Evolutionary conservation across 208 protist species (phyloP).

Genomic region (Acanthamoeba healyi): DNA sequence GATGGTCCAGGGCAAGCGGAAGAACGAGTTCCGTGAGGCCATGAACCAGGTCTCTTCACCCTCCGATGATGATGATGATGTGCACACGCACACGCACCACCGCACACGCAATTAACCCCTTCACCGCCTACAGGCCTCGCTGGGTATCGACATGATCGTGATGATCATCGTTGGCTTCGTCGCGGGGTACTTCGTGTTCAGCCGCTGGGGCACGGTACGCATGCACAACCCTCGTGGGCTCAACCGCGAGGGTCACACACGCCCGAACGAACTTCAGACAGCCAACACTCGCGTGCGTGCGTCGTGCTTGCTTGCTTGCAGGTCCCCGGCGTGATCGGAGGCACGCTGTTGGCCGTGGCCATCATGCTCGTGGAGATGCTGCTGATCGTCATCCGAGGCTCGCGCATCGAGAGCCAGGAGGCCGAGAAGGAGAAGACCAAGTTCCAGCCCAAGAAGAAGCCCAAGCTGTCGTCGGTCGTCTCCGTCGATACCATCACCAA

Average conservation of each 20-base stretch:
- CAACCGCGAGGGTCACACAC: not conserved
- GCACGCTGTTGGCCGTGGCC: not conserved
- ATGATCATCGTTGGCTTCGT: slow-evolving; percentile 48
- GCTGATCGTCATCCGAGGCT: slow-evolving; percentile 44
- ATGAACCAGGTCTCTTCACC: not conserved
- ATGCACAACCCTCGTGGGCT: not conserved
- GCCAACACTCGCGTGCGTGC: not conserved
- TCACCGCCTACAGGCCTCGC: not conserved
- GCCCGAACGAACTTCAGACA: not conserved
- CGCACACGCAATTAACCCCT: not conserved
- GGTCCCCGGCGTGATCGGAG: slow-evolving; percentile 61
- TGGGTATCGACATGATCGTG: slow-evolving; percentile 64
- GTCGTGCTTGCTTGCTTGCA: too few relatives aligned
- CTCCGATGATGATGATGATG: not conserved
- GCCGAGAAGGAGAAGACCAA: slow-evolving; percentile 23
- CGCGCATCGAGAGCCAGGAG: slow-evolving; percentile 7
- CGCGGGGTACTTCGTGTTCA: slow-evolving; percentile 63
- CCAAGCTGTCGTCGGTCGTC: not conserved
- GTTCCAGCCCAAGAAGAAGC: slow-evolving; percentile 5
- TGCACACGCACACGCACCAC: not conserved
- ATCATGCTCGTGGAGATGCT: slow-evolving; percentile 66
- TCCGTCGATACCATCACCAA: not conserved
- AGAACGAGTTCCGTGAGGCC: slow-evolving; percentile 49
- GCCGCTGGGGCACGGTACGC: slow-evolving; percentile 42
- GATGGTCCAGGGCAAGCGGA: not conserved